Conservation (phyloP, 345 rosid species). For the Salix suchowensis region DNA sequence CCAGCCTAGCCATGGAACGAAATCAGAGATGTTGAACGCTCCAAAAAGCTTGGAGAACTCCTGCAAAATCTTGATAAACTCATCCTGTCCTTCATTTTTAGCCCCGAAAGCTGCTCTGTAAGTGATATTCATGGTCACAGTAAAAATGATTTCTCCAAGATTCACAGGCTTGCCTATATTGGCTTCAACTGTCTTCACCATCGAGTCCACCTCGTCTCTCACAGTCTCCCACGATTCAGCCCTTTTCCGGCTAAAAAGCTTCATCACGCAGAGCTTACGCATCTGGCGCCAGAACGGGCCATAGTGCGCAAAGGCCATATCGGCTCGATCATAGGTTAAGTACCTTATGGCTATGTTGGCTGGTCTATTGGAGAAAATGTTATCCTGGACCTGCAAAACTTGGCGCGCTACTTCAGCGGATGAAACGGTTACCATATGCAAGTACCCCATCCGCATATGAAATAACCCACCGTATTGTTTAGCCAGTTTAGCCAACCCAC, state of each 20-base stretch:
- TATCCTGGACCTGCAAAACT: slow-evolving; percentile 84
- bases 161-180: slow-evolving; percentile 53
- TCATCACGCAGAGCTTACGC: slow-evolving; percentile 88
- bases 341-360: slow-evolving; percentile 77
- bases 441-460: slow-evolving; percentile 71
- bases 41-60: slow-evolving; percentile 95
- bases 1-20: slow-evolving; percentile 65
- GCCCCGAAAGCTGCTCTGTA: slow-evolving; percentile 83
- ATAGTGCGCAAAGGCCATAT: slow-evolving; percentile 95
- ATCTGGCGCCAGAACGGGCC: slow-evolving; percentile 98
- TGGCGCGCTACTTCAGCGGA: slow-evolving; percentile 69
- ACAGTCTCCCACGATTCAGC: slow-evolving; percentile 95
- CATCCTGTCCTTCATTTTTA: slow-evolving; percentile 58
- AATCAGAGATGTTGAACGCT: slow-evolving; percentile 83
- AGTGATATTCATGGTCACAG: slow-evolving; percentile 65
- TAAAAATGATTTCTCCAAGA: slow-evolving; percentile 69
- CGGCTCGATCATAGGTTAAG: slow-evolving; percentile 83
- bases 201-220: slow-evolving; percentile 67
- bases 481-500: slow-evolving; percentile 68
- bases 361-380: slow-evolving; percentile 77
- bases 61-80: slow-evolving; percentile 72
- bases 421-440: slow-evolving; percentile 68
- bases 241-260: slow-evolving; percentile 83
- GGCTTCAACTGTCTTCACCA: slow-evolving; percentile 36
- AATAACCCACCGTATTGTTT: slow-evolving; percentile 70